Evolutionary conservation across 345 rosid species (phyloP), one percentile per base, ranked within the genome.

Genomic region (Citrus unshiu): DNA sequence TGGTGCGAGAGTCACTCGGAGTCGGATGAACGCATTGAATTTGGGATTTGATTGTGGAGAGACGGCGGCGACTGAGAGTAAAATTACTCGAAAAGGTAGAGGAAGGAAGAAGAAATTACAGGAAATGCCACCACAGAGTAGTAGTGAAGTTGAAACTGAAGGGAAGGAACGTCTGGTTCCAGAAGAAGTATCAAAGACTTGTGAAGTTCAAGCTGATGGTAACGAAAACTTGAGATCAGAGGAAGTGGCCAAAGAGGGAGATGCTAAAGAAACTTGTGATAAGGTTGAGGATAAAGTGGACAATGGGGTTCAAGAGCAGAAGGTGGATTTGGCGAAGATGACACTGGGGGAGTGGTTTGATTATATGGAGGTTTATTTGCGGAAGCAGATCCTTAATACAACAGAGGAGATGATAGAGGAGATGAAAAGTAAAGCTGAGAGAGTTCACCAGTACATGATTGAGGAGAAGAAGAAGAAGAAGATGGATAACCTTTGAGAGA

Each of bases 271-370:
- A 77, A 80, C 67, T 25, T 37, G 51, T 18, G 72, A 62, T 3
- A 40, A 14, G 30, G 79, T 4, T 18, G 54, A 68, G n/a, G 77
- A 75, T 60, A 54, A 32, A 40, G 73, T 7, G 27, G 40, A 22
- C 19, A 68, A 21, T 60, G 72, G 40, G 43, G 79, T 63, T 49
- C 73, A 69, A 27, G 68, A 79, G 14, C 68, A 72, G 68, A 73
- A 74, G 40, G 24, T 75, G 43, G 86, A 82, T 81, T 85, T 89
- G 77, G 87, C 78, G 70, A 88, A 82, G 78, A 88, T 91, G 88
- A 86, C 89, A 21, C 35, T 91, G 43, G 83, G 84, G 76, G 86
- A 94, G 43, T 96, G 94, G 98, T 91, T 93, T 76, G 86, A 86
- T 70, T 86, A 59, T 74, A 61, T 91, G 89, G 91, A 88, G 79